phyloP scores from a whole-genome alignment of 805 yeast genomes.

The Metschnikowia peoriensis region DNA sequence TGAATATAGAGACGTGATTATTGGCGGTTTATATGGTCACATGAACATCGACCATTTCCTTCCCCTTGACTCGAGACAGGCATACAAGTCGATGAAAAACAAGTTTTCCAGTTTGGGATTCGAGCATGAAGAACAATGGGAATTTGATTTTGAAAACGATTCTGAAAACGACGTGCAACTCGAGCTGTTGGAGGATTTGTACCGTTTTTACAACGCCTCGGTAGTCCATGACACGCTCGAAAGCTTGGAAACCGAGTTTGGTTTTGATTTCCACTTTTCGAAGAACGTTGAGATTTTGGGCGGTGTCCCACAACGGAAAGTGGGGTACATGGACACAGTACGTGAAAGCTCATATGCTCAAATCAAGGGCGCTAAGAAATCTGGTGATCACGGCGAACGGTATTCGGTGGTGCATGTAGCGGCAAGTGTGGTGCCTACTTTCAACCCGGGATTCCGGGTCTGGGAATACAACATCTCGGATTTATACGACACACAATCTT shows the following conservation, averaged over 20 bases:
- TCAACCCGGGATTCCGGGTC: slow-evolving; percentile 76
- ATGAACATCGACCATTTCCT: slow-evolving; percentile 88
- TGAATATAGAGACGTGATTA: slow-evolving; percentile 78
- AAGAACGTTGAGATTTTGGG: slow-evolving; percentile 39
- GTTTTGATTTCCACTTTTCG: slow-evolving; percentile 19
- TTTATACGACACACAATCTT: slow-evolving; percentile 28
- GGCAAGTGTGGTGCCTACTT: slow-evolving; percentile 80
- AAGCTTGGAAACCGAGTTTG: slow-evolving; percentile 7
- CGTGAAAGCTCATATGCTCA: slow-evolving; percentile 53
- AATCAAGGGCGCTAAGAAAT: slow-evolving; percentile 44
- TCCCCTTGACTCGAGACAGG: slow-evolving; percentile 68
- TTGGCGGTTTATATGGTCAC: slow-evolving; percentile 85
- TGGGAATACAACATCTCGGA: slow-evolving; percentile 83
- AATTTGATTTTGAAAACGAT: slow-evolving; percentile 19
- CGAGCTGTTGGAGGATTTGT: slow-evolving; percentile 7
- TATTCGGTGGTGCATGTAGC: slow-evolving; percentile 69
- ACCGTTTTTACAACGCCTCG: slow-evolving; percentile 7
- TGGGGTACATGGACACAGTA: slow-evolving; percentile 55
- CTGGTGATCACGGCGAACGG: slow-evolving; percentile 49
- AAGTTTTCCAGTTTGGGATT: slow-evolving; percentile 16
- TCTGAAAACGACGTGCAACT: not conserved
- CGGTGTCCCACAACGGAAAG: slow-evolving; percentile 70
- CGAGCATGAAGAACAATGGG: not conserved
- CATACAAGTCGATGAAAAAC: slow-evolving; percentile 51
- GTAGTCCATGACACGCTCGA: slow-evolving; percentile 14